Percentiles rank a stretch among this genome's conserved stretches.
These are phyloP conservation scores for Corylus avellana DNA, from an alignment of 306 rosid species.

Conservation along the genomic window DNA sequence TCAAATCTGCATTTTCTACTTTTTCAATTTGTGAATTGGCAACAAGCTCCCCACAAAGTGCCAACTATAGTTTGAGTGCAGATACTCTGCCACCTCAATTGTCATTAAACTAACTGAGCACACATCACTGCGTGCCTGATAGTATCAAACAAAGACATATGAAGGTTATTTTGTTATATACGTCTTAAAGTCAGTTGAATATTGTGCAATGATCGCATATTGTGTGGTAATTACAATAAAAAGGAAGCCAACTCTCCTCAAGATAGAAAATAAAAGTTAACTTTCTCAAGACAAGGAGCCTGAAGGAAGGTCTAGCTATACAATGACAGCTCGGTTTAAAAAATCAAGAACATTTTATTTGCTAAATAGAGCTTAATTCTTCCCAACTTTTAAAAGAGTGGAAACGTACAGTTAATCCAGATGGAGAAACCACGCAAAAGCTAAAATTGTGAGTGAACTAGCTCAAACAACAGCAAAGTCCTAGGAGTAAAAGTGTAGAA, in stretches of 20 bases:
- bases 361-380: background rate
- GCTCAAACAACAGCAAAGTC: conserved; percentile 1
- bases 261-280: background rate
- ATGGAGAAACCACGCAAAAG: background rate
- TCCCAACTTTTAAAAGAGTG: background rate
- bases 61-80: background rate
- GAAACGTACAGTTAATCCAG: background rate
- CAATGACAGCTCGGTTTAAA: background rate
- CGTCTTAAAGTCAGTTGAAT: background rate
- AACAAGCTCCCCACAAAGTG: background rate
- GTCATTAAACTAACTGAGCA: background rate
- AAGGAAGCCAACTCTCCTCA: background rate
- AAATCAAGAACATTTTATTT: background rate
- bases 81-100: background rate
- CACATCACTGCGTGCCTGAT: background rate
- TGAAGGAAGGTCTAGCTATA: background rate
- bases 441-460: background rate
- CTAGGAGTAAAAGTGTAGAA: background rate
- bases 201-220: background rate
- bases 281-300: background rate
- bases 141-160: background rate
- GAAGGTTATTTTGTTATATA: background rate
- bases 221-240: background rate
- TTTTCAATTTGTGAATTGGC: background rate
- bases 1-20: background rate